A percentile compares a stretch with the other conserved stretches of the same genome.
Conservation (phyloP, 441 rosid species). For the Viola pubescens region DNA sequence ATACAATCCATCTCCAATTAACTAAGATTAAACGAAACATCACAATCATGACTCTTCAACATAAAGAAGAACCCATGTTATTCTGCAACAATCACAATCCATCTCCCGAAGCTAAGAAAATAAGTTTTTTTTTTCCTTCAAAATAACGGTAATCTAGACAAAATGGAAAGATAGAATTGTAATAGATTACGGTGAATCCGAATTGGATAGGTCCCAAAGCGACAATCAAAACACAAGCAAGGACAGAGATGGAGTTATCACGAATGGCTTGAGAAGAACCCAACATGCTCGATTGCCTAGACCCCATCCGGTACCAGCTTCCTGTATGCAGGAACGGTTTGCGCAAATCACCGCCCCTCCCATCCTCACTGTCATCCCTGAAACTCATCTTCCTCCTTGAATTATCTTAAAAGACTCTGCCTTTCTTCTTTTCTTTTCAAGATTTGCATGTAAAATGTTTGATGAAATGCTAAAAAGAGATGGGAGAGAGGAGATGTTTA, state of each 20-base stretch:
- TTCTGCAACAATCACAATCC: too few relatives aligned
- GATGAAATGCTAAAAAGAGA: background rate
- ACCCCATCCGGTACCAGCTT: constrained; percentile 83
- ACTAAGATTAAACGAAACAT: background rate
- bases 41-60: background rate
- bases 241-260: constrained; percentile 63
- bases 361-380: constrained; percentile 73
- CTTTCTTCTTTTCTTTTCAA: background rate
- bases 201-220: constrained; percentile 95
- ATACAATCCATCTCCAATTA: background rate
- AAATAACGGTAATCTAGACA: background rate
- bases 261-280: constrained; percentile 64
- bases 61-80: background rate
- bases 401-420: background rate
- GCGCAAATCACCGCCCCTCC: constrained; percentile 49
- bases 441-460: background rate
- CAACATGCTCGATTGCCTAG: constrained; percentile 64
- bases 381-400: constrained; percentile 43
- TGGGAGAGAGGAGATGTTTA: background rate
- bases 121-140: too few relatives aligned
- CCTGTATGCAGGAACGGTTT: constrained; percentile 82
- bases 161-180: constrained; percentile 2
- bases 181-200: constrained; percentile 65
- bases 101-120: too few relatives aligned
- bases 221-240: constrained; percentile 71